phyloP scores from a whole-genome alignment of 2,329 filamentous ascomycete species.

The Phaeosphaeria sp. region DNA sequence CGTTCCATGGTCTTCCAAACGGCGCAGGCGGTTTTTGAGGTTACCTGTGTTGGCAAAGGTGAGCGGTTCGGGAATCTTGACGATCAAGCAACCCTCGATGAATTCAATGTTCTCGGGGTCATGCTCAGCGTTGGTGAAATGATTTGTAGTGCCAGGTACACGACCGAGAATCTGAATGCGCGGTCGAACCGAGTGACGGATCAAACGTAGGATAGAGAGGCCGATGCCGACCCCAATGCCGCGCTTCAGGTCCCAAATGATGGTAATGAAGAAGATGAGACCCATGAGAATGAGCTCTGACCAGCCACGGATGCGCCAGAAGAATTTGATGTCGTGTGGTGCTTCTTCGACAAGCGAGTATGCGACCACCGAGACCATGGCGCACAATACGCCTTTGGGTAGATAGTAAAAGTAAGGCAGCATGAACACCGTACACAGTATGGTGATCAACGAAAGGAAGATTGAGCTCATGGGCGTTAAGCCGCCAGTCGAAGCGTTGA shows the following conservation, averaged over 20 bases:
- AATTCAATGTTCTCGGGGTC: conserved; percentile 80
- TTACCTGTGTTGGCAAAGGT: conserved; percentile 98
- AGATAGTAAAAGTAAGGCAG: conserved; percentile 94
- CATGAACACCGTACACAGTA: conserved; percentile 80
- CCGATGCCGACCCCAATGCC: conserved; percentile 95
- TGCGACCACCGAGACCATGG: conserved; percentile 95
- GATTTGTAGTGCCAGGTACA: conserved; percentile 75
- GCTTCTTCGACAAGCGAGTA: conserved; percentile 95
- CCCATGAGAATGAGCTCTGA: conserved; percentile 86
- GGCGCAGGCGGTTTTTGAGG: conserved; percentile 79
- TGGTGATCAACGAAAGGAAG: conserved; percentile 80
- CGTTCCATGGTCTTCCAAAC: conserved; percentile 91
- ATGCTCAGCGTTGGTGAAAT: conserved; percentile 83
- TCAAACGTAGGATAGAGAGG: conserved; percentile 85
- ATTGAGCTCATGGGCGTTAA: conserved; percentile 94
- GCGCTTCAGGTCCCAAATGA: conserved; percentile 92
- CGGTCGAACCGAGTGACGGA: conserved; percentile 87
- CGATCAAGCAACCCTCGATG: conserved; percentile 88
- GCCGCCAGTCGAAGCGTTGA: conserved; percentile 90
- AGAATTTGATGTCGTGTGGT: conserved; percentile 90
- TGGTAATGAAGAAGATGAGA: conserved; percentile 87
- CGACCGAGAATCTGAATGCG: conserved; percentile 96
- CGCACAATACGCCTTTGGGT: conserved; percentile 92
- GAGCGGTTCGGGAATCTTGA: conserved; percentile 95
- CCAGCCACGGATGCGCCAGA: conserved; percentile 83